These are phyloP conservation scores for Crotalaria pallida DNA, from an alignment of 306 rosid genomes.

Conservation along the genomic window DNA sequence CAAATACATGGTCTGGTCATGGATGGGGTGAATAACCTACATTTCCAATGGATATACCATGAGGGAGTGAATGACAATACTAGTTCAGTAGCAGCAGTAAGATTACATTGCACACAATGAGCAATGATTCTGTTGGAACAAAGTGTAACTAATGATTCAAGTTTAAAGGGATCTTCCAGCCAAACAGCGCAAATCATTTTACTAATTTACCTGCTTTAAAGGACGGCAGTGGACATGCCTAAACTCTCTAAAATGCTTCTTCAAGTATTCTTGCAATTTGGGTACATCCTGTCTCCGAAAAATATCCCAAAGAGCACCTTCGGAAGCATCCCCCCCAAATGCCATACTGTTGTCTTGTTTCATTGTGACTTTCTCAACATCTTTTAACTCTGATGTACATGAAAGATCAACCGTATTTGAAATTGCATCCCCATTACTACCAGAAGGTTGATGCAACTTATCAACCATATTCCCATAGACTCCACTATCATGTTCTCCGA, in stretches of 20 bases:
- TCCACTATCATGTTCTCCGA: background rate
- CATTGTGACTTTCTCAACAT: background rate
- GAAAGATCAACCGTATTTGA: no score
- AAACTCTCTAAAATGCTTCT: constrained; percentile 67
- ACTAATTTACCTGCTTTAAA: constrained; percentile 35
- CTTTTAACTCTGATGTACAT: background rate
- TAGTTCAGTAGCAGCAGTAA: background rate
- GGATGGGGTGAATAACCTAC: constrained; percentile 69
- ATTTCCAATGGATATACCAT: background rate
- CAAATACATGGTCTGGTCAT: constrained; percentile 69
- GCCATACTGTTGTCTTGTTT: background rate
- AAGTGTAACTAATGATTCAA: background rate
- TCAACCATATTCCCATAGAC: background rate
- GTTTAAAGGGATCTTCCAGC: background rate
- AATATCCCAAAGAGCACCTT: constrained; percentile 90
- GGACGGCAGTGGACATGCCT: constrained; percentile 61
- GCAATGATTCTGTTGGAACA: background rate
- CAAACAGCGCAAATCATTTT: background rate
- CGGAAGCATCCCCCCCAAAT: constrained; percentile 30
- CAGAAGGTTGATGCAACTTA: background rate
- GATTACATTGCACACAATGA: background rate
- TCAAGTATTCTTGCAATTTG: constrained; percentile 66
- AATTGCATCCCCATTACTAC: no score
- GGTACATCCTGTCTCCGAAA: constrained; percentile 85
- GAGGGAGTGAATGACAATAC: background rate